phyloP scores from a whole-genome alignment of 495 filamentous ascomycete genomes.

The Hypoxylon trugodes region DNA sequence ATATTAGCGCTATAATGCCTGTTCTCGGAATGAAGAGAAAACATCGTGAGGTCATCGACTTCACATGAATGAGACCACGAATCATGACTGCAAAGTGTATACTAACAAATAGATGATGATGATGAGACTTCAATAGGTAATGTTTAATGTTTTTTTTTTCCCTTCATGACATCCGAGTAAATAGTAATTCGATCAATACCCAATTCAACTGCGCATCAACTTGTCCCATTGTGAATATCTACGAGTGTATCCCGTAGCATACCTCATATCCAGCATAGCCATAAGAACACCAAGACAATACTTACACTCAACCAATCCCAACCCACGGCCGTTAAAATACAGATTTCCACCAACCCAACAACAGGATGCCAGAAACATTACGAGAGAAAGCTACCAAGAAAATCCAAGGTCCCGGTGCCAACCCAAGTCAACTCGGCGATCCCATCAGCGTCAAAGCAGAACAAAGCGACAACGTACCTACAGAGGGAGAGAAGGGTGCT shows the following conservation, averaged over 20 bases:
- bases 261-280: no score
- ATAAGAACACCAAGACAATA: neutral
- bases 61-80: conserved; percentile 34
- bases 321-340: no score
- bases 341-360: no score
- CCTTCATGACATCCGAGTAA: neutral
- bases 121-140: neutral
- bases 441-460: conserved; percentile 55
- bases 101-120: neutral
- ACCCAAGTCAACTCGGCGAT: conserved; percentile 55
- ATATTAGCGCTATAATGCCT: conserved; percentile 3
- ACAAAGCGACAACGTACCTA: conserved; percentile 41
- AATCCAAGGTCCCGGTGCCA: conserved; percentile 47
- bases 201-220: neutral
- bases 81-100: conserved; percentile 15
- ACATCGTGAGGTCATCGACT: conserved; percentile 43
- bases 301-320: neutral
- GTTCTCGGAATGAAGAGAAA: neutral
- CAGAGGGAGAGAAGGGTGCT: conserved; percentile 32
- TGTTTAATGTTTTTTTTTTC: conserved; percentile 1
- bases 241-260: neutral
- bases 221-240: neutral
- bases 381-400: conserved; percentile 50
- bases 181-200: conserved; percentile 1
- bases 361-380: conserved; percentile 42